Evolutionary conservation across 78 protist genomes (phyloP).

Genomic region (Paratrimastix pyriformis): DNA sequence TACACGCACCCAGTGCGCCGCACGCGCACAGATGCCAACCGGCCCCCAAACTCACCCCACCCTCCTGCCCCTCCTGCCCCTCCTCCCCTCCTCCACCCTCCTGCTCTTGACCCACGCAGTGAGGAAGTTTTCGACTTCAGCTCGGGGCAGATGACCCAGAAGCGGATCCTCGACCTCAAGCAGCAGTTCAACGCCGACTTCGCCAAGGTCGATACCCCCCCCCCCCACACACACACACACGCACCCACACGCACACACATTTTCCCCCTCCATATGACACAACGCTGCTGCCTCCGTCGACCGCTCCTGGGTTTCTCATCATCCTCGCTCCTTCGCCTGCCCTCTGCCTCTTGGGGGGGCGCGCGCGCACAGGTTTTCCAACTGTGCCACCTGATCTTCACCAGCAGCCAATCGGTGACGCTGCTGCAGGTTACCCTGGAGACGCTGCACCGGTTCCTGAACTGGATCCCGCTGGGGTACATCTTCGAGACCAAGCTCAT

Average conservation of each 20-base stretch:
- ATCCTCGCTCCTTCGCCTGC: too few species aligned
- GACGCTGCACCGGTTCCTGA: conserved; percentile 73
- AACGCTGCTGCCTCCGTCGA: too few species aligned
- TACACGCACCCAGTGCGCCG: too few species aligned
- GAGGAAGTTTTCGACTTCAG: conserved; percentile 86
- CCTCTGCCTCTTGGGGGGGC: too few species aligned
- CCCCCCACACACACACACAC: too few species aligned
- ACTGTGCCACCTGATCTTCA: conserved; percentile 50
- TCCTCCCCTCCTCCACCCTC: background rate
- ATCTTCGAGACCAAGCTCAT: conserved; percentile 72
- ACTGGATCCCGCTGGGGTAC: conserved; percentile 92
- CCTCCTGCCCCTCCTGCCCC: background rate
- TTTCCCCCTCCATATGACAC: too few species aligned
- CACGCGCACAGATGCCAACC: too few species aligned
- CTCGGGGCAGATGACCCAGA: conserved; percentile 66
- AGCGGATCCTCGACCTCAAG: background rate
- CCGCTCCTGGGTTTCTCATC: too few species aligned
- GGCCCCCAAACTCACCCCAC: too few species aligned
- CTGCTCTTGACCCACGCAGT: background rate
- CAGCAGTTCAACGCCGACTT: background rate
- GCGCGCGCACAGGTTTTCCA: conserved; percentile 47
- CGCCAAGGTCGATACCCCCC: background rate
- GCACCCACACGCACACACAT: too few species aligned
- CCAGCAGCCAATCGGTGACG: conserved; percentile 24
- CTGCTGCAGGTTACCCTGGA: conserved; percentile 50